phyloP scores from a whole-genome alignment of 2,329 filamentous ascomycete species.

The Cercospora sojina region DNA sequence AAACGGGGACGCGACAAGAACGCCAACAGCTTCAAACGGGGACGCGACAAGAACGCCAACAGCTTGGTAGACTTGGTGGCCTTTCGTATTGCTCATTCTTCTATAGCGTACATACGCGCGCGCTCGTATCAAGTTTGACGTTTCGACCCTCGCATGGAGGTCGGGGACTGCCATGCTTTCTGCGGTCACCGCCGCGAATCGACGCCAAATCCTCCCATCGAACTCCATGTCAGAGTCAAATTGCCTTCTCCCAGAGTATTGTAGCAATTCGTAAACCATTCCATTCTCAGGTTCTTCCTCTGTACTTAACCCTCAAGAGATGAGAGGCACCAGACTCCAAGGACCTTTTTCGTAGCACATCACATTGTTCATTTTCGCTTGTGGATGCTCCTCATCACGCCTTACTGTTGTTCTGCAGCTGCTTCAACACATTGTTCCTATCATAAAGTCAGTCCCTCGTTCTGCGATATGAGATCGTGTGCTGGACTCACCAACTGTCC shows the following conservation, averaged over 20 bases:
- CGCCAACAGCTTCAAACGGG: neutral
- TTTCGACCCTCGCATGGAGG: neutral
- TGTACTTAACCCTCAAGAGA: neutral
- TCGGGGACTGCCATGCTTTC: slow-evolving; percentile 5
- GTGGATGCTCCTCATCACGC: neutral
- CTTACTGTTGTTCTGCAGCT: slow-evolving; percentile 18
- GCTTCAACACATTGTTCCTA: slow-evolving; percentile 21
- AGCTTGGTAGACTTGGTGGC: neutral
- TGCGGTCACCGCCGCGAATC: neutral
- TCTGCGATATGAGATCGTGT: neutral
- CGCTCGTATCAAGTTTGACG: neutral
- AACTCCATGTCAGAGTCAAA: slow-evolving; percentile 1
- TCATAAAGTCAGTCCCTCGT: neutral
- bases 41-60: neutral
- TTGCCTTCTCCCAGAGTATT: slow-evolving; percentile 1
- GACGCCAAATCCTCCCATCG: neutral
- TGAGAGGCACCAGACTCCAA: neutral
- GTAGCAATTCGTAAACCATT: slow-evolving; percentile 15
- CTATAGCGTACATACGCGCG: slow-evolving; percentile 1
- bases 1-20: neutral
- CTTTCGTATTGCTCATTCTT: neutral
- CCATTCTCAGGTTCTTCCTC: neutral
- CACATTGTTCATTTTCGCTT: neutral
- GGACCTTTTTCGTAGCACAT: neutral
- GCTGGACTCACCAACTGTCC: slow-evolving; percentile 20